Evolutionary conservation across 1,284 basidiomycete genomes (phyloP).

Genomic region (Phenoliferia sp.): DNA sequence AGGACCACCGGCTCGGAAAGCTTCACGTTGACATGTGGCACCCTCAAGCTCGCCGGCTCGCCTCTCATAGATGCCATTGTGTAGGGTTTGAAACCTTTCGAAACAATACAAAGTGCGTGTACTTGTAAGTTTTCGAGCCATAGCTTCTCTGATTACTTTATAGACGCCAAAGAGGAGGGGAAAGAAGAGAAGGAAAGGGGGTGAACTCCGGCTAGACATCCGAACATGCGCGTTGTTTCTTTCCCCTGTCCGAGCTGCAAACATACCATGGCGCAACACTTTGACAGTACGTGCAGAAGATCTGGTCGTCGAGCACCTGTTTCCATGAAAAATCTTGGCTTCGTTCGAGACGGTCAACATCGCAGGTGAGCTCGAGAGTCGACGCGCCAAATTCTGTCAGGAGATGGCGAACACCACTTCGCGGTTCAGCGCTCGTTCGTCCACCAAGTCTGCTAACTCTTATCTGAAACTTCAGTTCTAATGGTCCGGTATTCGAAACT

Average conservation of each 20-base stretch:
- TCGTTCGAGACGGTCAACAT: constrained; percentile 48
- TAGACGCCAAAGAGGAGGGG: too few species aligned
- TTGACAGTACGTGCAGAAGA: not conserved
- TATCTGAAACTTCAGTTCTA: constrained; percentile 11
- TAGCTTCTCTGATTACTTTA: too few species aligned
- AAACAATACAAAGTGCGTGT: too few species aligned
- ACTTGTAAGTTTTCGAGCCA: too few species aligned
- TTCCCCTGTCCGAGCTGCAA: not conserved
- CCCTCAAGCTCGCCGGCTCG: too few species aligned
- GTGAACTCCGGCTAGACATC: too few species aligned
- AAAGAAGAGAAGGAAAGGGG: too few species aligned
- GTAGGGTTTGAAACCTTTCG: too few species aligned
- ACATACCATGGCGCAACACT: not conserved
- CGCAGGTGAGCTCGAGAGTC: constrained; percentile 38
- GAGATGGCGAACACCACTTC: not conserved
- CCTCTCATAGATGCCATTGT: too few species aligned
- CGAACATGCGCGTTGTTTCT: not conserved
- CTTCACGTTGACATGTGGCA: too few species aligned
- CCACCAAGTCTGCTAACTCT: too few species aligned
- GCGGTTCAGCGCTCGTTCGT: not conserved
- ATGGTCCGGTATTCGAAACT: constrained; percentile 54
- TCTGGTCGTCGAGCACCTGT: constrained; percentile 34
- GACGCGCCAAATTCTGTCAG: not conserved
- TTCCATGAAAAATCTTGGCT: constrained; percentile 47
- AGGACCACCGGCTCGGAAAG: too few species aligned